Percentiles rank a stretch among this genome's conserved stretches.
phyloP scores from a whole-genome alignment of 495 filamentous ascomycete genomes.

The Aspergillus ostianus region DNA sequence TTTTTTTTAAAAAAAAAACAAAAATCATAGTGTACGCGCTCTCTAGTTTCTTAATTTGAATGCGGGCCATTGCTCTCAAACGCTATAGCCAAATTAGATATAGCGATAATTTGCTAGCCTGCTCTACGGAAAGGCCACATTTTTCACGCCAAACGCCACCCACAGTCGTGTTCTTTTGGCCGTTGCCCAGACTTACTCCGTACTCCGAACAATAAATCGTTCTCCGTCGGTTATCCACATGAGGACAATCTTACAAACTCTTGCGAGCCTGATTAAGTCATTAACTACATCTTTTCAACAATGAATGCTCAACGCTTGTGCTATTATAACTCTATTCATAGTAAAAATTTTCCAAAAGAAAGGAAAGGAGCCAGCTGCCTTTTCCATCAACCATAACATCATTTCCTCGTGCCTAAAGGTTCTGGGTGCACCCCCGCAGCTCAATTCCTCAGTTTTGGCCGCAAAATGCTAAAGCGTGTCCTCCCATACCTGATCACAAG shows the following conservation, averaged over 20 bases:
- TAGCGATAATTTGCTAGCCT: too few relatives aligned
- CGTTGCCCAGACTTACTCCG: too few relatives aligned
- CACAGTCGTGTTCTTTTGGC: too few relatives aligned
- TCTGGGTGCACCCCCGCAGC: neutral
- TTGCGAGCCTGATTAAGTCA: too few relatives aligned
- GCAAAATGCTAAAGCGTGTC: neutral
- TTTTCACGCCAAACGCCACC: too few relatives aligned
- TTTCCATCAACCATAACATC: conserved; percentile 18
- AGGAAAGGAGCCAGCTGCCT: conserved; percentile 9
- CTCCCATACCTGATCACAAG: neutral
- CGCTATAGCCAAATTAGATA: too few relatives aligned
- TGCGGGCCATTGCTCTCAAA: too few relatives aligned
- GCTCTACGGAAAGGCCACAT: too few relatives aligned
- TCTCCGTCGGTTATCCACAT: neutral
- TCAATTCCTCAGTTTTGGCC: neutral
- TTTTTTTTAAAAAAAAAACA: too few relatives aligned
- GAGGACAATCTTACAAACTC: neutral
- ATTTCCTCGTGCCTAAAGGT: conserved; percentile 11
- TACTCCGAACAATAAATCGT: neutral
- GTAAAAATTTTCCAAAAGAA: conserved; percentile 9
- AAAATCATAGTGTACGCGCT: too few relatives aligned
- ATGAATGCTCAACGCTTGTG: conserved; percentile 5
- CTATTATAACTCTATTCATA: conserved; percentile 9
- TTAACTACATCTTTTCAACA: conserved; percentile 3
- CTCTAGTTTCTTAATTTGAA: too few relatives aligned